Percentiles rank a stretch among this genome's conserved stretches.
Conservation (phyloP, 2,329 filamentous ascomycete species). For the Trichoderma sp. region DNA sequence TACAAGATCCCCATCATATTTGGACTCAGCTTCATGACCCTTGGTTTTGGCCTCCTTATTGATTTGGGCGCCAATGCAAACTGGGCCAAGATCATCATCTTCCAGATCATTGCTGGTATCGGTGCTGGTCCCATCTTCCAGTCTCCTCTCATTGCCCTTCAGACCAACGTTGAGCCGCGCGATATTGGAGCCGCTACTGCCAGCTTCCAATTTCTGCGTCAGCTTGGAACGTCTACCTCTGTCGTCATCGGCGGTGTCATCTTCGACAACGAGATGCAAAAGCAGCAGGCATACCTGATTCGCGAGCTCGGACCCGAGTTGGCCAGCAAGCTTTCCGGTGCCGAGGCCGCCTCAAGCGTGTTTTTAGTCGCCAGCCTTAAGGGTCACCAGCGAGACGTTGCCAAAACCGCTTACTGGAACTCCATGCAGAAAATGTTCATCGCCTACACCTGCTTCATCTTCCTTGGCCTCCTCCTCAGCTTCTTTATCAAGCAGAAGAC, state of each 20-base stretch:
- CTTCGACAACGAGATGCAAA: constrained; percentile 73
- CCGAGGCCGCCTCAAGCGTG: constrained; percentile 62
- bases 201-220: constrained; percentile 67
- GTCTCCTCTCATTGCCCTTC: constrained; percentile 66
- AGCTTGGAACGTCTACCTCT: constrained; percentile 66
- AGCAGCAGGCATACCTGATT: constrained; percentile 51
- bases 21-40: constrained; percentile 59
- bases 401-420: constrained; percentile 51
- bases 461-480: constrained; percentile 49
- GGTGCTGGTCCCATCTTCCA: constrained; percentile 72
- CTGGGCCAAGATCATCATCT: constrained; percentile 60
- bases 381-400: constrained; percentile 45
- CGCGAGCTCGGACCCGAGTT: constrained; percentile 52
- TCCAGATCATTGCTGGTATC: constrained; percentile 63
- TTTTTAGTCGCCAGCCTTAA: constrained; percentile 56
- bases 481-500: constrained; percentile 51
- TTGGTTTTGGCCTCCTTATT: constrained; percentile 67
- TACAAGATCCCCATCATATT: constrained; percentile 63
- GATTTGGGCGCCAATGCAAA: constrained; percentile 59
- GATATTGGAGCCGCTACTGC: constrained; percentile 71
- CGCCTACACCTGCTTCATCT: constrained; percentile 54
- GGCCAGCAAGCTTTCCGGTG: constrained; percentile 57
- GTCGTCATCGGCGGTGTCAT: constrained; percentile 76
- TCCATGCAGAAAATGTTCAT: constrained; percentile 60
- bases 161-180: constrained; percentile 60